Base-by-base conservation (phyloP, 176 grass and related monocot genomes). In the Oryza glaberrima region DNA sequence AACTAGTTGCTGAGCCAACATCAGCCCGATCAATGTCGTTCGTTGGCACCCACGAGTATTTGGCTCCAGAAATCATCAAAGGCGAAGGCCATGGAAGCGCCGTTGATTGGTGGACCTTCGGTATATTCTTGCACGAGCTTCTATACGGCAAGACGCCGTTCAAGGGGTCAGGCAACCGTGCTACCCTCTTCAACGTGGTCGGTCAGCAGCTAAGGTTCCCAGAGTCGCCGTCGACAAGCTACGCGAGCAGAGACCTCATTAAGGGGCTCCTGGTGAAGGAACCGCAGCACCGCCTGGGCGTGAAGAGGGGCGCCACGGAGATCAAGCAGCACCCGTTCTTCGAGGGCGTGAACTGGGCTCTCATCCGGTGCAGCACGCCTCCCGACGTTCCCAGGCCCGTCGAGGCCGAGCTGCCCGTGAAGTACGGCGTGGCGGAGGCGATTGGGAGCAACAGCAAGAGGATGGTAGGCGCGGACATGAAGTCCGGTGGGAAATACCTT, bases 101-200 rank as follows among this genome's bases (percentile, higher is more conserved):
- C 4, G 93, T 98, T 48, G 96, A 98, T 76, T 98, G 96, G 96
- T 95, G 96, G 96, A 98, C 93, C 51, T 98, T 95, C 0, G 96
- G 96, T 2, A 95, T 98, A 80, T 98, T 98, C 81, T 88, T 98
- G 16, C 90, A 95, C 5, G 91, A 95, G 69, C 88, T 98, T 71
- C 82, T 98, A 3, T 98, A 91, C 0, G 91, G 96, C 63, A 98
- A 93, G 72, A 98, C 96, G n/a, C 96, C 96, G n/a, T 98, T 98
- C 83, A 98, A 98, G 75, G 96, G 96, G 30, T 94, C 96, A 17
- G 93, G 89, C 63, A 98, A 95, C 84, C 81, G 91, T 19, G 96
- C 96, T 38, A 95, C 96, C 3, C 81, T 98, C 74, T 98, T 98
- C 82, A 95, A 98, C 35, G 96, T 98, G 51, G 96, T 98, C 3